phyloP scores from a whole-genome alignment of 2,329 filamentous ascomycete species.

The Hypomyces rosellus region DNA sequence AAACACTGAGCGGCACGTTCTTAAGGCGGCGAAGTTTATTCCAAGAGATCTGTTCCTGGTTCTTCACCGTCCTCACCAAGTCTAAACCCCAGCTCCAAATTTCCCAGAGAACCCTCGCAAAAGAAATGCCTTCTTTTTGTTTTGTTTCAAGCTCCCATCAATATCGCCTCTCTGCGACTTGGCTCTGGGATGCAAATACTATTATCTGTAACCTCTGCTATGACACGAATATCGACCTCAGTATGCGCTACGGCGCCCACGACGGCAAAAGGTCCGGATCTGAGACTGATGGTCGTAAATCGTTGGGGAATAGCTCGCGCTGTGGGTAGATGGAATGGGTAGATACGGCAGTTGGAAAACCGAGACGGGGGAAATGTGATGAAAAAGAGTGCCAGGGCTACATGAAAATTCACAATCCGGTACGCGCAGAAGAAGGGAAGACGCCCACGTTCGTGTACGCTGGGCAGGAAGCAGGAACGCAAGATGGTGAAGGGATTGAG shows the following conservation, averaged over 20 bases:
- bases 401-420: too few relatives aligned
- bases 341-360: too few relatives aligned
- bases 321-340: too few relatives aligned
- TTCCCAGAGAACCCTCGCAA: conserved; percentile 19
- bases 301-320: not conserved
- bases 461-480: too few relatives aligned
- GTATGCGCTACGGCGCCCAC: not conserved
- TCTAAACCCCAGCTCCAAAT: conserved; percentile 19
- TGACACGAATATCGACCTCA: not conserved
- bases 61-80: conserved; percentile 16
- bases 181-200: conserved; percentile 8
- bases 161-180: not conserved
- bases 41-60: conserved; percentile 20
- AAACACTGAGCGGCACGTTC: conserved; percentile 18
- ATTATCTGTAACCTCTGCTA: conserved; percentile 8
- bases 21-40: conserved; percentile 24
- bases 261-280: not conserved
- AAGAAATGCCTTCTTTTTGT: too few relatives aligned
- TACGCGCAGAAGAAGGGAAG: too few relatives aligned
- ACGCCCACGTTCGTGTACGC: too few relatives aligned
- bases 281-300: not conserved
- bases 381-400: too few relatives aligned
- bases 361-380: too few relatives aligned
- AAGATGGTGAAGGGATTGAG: too few relatives aligned
- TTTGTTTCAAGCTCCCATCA: conserved; percentile 16